Base-by-base conservation (phyloP, 768 basidiomycete genomes). In the Lentinula sp. region DNA sequence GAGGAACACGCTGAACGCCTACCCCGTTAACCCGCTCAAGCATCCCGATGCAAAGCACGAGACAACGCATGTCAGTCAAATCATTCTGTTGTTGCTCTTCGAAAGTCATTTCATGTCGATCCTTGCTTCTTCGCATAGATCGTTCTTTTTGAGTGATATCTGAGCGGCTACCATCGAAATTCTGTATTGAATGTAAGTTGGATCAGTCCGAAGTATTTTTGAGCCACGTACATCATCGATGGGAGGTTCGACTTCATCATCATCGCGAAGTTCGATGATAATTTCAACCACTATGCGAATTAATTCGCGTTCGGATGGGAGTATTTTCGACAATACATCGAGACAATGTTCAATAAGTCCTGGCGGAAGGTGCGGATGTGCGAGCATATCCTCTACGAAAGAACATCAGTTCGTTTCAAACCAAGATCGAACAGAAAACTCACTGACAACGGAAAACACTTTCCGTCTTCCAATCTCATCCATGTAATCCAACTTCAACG, bases 381-480 rank as follows among this genome's bases (percentile, higher is more conserved):
- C 85, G 20, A 97, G 81, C 92, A 98, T 96, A 57, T 94, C 91
- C 66, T 87, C 90, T 91, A 64, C 9, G 59, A 61, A 35, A 10
- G 9, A 12, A 48, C 20, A 39, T 61, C 45, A 62, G 37, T 6
- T n/a, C 8, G 37, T 20, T 55, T 48, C 52, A 53, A 43, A 39
- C 54, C 20, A 37, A 18, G 16, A n/a, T 39, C 61, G 35, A 2
- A 28, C 45, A 32, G 42, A 18, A n/a, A 9, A 86, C 90, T 73
- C 68, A 89, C 94, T 86, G 65, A 95, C 87, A 33, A 98, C 87
- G 48, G 85, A 82, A 68, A 94, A 95, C 76, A 95, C 90, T 73
- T 93, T 94, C 60, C 96, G 76, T 59, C 96, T 74, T 8, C 96
- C 96, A 68, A 96, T 94, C 71, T 98, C 95, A 71, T 99, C 96